A percentile compares a stretch with the other conserved stretches of the same genome.
Evolutionary conservation across 192 early-diverging fungal genomes (phyloP).

Genomic region (Gigaspora rosea): DNA sequence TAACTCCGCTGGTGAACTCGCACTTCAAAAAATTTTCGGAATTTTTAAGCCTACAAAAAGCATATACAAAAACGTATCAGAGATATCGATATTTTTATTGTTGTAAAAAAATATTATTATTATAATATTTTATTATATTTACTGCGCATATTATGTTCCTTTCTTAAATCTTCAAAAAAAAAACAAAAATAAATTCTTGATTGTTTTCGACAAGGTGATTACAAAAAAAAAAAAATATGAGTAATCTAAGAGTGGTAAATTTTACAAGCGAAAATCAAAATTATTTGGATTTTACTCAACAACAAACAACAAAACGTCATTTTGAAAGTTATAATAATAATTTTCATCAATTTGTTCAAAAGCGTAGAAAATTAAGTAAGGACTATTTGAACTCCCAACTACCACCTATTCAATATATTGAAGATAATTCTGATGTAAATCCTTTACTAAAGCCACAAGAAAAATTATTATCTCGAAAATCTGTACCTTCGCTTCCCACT

Average conservation of each 20-base stretch:
- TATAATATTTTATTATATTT: no score
- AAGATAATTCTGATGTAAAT: background rate
- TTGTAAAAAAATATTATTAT: no score
- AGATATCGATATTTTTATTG: no score
- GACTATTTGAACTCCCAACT: no score
- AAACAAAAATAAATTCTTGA: background rate
- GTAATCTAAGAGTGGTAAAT: background rate
- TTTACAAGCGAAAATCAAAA: background rate
- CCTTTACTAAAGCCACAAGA: background rate
- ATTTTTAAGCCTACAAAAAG: no score
- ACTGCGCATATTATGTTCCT: no score
- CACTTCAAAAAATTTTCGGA: no score
- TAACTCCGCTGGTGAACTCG: no score
- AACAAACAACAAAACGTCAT: background rate
- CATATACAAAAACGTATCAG: no score
- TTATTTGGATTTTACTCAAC: background rate
- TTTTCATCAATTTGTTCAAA: background rate
- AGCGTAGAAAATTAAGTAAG: constrained; percentile 14
- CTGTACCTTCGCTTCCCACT: background rate
- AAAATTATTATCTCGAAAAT: background rate
- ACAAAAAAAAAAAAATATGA: no score
- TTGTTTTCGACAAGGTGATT: constrained; percentile 20
- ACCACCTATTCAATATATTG: background rate
- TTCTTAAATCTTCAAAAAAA: no score
- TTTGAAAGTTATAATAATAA: background rate